Base-by-base conservation (phyloP, 2,329 filamentous ascomycete species). In the Lachnellula cervina region DNA sequence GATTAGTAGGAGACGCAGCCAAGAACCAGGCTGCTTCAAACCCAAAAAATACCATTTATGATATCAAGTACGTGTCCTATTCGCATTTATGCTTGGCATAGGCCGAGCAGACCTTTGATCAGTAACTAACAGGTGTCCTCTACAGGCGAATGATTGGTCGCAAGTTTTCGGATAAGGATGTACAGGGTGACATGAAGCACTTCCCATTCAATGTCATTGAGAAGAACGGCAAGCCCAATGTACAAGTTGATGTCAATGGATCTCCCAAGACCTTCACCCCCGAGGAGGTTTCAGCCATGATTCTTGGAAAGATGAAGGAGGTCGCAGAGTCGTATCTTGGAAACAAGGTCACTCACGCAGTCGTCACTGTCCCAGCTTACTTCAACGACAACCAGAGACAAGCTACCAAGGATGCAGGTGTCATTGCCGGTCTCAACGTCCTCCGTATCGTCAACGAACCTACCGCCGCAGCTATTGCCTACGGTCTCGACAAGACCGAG, bases 351-450 rank as follows among this genome's bases (percentile, higher is more conserved):
- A 89, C 85, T 72, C 88, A 91, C 80, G 88, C 88, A 69, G 88
- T 97, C 69, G 91, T 97, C 64, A 97, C 92, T 61, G 92, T 96
- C 66, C 91, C 92, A 68, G 90, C 91, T 77, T 96, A 96, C 81
- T 97, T 97, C 89, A 96, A 96, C 79, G 92, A 96, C 80, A 92
- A 91, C 78, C 92, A 97, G 82, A 85, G 92, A 78, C 91, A 96
- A 77, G 91, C 92, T 60, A 96, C 91, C 76, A 96, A 96, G 85
- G 91, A 96, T 72, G 92, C 92, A 68, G 92, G 91, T 74, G 81
- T 80, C 63, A 96, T 97, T 70, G 90, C 92, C 70, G 92, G 92
- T 72, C 84, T 97, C 60, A 96, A 95, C 74, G 90, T 96, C 69
- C 88, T 96, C 72, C 91, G 92, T 79, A 91, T 97, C 63, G 90